Conservation (phyloP, 1,284 basidiomycete species). For the Rhodotorula sp. region DNA sequence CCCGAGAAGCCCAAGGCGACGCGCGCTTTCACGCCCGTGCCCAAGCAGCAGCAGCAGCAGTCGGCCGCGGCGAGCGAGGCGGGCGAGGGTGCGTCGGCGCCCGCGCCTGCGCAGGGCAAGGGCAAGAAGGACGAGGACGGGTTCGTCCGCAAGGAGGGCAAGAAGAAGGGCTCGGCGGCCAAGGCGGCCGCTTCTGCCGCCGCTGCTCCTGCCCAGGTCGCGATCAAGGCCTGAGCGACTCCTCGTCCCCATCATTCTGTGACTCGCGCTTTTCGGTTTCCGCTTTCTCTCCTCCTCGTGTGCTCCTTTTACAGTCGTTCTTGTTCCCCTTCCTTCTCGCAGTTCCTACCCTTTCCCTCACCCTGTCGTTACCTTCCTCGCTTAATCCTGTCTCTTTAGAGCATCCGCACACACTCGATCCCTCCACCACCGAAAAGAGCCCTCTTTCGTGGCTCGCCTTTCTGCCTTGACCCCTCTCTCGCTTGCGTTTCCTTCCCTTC, state of each 20-base stretch:
- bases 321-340: not conserved
- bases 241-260: not conserved
- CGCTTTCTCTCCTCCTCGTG: not conserved
- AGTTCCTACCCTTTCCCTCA: not conserved
- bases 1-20: conserved; percentile 9
- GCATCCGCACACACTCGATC: not conserved
- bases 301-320: not conserved
- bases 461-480: not conserved
- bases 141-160: conserved; percentile 17
- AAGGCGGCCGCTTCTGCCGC: not conserved
- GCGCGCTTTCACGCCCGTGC: conserved; percentile 10
- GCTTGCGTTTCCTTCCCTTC: not conserved
- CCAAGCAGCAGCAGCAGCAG: too few species aligned
- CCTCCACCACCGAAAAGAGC: not conserved
- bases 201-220: conserved; percentile 9
- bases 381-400: not conserved
- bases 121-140: conserved; percentile 12
- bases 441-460: too few species aligned
- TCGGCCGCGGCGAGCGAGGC: not conserved
- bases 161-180: conserved; percentile 5
- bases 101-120: not conserved
- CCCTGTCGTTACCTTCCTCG: not conserved
- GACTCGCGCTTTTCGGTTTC: not conserved
- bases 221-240: conserved; percentile 15
- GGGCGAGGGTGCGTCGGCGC: not conserved